Percentiles rank a stretch among this genome's conserved stretches.
Evolutionary conservation across 495 filamentous ascomycete species (phyloP).

Genomic region (Penicillium lividum): DNA sequence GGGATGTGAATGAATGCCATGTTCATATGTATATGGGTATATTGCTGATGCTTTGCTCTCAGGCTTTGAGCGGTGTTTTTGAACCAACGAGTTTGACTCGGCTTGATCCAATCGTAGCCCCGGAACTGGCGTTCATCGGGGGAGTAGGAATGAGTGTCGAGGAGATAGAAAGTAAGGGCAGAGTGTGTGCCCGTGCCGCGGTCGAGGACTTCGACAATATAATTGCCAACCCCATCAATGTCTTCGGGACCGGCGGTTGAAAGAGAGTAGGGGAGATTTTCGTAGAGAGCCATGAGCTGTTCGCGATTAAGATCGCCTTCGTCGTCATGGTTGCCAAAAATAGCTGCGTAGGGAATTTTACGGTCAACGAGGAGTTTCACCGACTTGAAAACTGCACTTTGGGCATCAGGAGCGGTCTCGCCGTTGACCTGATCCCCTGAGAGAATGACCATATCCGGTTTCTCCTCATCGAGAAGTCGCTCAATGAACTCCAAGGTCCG

Average conservation of each 20-base stretch:
- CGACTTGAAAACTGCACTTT: slow-evolving; percentile 92
- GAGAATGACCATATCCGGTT: slow-evolving; percentile 86
- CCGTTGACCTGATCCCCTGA: slow-evolving; percentile 96
- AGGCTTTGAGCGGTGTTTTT: slow-evolving; percentile 68
- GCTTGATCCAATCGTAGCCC: slow-evolving; percentile 97
- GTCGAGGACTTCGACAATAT: slow-evolving; percentile 86
- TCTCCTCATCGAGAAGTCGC: slow-evolving; percentile 81
- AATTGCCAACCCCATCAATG: slow-evolving; percentile 91
- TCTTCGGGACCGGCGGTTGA: slow-evolving; percentile 77
- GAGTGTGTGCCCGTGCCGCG: slow-evolving; percentile 77
- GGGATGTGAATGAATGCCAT: slow-evolving; percentile 98
- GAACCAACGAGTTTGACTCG: slow-evolving; percentile 94
- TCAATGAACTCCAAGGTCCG: slow-evolving; percentile 88
- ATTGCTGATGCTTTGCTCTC: slow-evolving; percentile 71
- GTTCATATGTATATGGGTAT: slow-evolving; percentile 90
- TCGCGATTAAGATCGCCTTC: slow-evolving; percentile 77
- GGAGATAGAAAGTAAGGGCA: slow-evolving; percentile 87
- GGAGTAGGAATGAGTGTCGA: slow-evolving; percentile 91
- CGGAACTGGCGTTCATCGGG: slow-evolving; percentile 82
- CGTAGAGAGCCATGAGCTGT: slow-evolving; percentile 79
- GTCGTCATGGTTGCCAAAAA: slow-evolving; percentile 98
- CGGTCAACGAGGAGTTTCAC: slow-evolving; percentile 82
- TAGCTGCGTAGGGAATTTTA: slow-evolving; percentile 87
- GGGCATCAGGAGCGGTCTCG: slow-evolving; percentile 87
- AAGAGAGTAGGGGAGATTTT: slow-evolving; percentile 86